These are phyloP conservation scores for Cucurbita argyrosperma DNA, from an alignment of 306 rosid genomes.

Conservation along the genomic window DNA sequence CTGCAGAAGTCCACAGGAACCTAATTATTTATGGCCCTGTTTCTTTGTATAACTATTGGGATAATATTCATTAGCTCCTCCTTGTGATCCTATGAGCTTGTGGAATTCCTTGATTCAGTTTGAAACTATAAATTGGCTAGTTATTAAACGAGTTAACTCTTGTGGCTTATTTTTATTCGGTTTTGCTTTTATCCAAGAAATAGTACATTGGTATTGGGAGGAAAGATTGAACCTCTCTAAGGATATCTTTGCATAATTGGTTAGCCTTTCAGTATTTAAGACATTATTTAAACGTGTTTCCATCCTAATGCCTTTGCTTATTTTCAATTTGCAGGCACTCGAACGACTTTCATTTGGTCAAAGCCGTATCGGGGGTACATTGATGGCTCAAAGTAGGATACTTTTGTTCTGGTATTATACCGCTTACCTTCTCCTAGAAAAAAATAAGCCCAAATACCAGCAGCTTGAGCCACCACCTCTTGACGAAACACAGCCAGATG, in stretches of 20 bases:
- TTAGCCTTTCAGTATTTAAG: neutral
- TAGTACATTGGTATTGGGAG: neutral
- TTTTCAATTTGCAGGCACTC: slow-evolving; percentile 44
- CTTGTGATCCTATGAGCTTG: neutral
- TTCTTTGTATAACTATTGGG: neutral
- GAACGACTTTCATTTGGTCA: slow-evolving; percentile 63
- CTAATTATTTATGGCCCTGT: neutral
- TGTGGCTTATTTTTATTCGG: neutral
- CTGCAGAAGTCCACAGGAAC: neutral
- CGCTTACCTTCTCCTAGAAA: slow-evolving; percentile 76
- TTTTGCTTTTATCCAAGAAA: neutral
- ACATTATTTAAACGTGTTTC: neutral
- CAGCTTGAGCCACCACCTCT: slow-evolving; percentile 34
- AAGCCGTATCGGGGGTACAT: slow-evolving; percentile 49
- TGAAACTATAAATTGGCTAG: neutral
- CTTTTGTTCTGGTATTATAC: slow-evolving; percentile 70
- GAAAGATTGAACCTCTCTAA: neutral
- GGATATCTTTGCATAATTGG: neutral
- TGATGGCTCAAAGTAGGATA: slow-evolving; percentile 73
- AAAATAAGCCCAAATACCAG: slow-evolving; percentile 79
- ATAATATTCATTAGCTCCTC: neutral
- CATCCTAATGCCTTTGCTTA: neutral
- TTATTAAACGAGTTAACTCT: neutral
- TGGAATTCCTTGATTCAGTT: neutral
- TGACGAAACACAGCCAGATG: slow-evolving; percentile 19